Evolutionary conservation across 2,329 filamentous ascomycete species (phyloP), one percentile per base, ranked within the genome.

Genomic region (Penicillium sp.): DNA sequence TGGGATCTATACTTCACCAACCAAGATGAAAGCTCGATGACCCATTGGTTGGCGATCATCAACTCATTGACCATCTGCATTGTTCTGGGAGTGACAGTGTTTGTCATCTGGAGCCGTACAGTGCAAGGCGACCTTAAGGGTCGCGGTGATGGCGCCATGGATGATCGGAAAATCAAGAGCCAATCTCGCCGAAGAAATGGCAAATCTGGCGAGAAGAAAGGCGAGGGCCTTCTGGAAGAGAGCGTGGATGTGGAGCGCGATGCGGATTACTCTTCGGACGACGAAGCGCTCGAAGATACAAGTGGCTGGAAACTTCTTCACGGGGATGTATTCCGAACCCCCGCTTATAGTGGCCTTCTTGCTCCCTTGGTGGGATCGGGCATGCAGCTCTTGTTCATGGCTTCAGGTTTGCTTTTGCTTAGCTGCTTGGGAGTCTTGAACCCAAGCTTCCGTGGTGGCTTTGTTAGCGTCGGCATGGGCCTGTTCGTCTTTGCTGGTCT

Each of bases 1-100:
- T 96, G 91, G 91, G 89, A 95, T 66, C 77, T 93, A 51, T 96
- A 95, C 72, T 95, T 96, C 74, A 89, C 88, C 56, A 91, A 93
- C 70, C 89, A 94, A 68, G 87, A 90, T 54, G 89, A 93, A 61
- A 89, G 88, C 42, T 86, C 84, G 26, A 86, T 85, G 68, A 90
- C 93, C 23, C 91, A 96, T 70, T 95, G 90, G 89, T 79, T 96
- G 52, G 90, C 91, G 34, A 93, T 96, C 59, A 74, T 94, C 71
- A 96, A 95, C 75, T 94, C 90, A 0, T 74, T 96, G 60, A 87
- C 91, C 61, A 94, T 96, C 61, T 90, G 88, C 46, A 87, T 87
- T 7, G 78, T 94, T 34, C 77, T 96, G 39, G 91, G 89, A 1
- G 86, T 87, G 16, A 85, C 91, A 34, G 89, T 94, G 23, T 83